Evolutionary conservation across 2,329 filamentous ascomycete species (phyloP), one percentile per base, ranked within the genome.

Genomic region (Pseudogymnoascus sp.): DNA sequence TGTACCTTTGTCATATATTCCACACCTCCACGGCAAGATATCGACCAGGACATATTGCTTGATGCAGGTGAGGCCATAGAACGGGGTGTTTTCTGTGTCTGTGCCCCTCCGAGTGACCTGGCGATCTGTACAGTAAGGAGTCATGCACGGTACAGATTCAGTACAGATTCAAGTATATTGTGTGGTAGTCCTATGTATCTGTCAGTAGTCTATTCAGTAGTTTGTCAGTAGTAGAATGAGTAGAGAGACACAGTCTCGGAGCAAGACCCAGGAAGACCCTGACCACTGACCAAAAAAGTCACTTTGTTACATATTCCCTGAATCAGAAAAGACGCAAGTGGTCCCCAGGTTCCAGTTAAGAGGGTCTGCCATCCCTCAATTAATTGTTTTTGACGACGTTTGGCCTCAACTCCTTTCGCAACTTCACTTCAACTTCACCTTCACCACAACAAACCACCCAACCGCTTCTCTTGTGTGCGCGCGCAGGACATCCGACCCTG

Each of bases 181-280:
- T 13, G 10, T 5, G 1, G 44, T 50, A 26, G 44, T 50, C 21
- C 13, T 50, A 50, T 50, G 46, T 53, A 53, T 53, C 46, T 31
- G 46, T 53, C 46, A 53, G 46, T 53, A 53, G 46, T 53, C 46
- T 53, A 53, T 53, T 53, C 46, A 53, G 46, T 53, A 53, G 46
- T 53, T 53, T 53, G 46, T 17, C 46, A 53, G 46, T 46, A 46
- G 42, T 46, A 26, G 42, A 46, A 23, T 46, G 13, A 26, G 21
- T 17, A 53, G 46, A 53, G 46, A 53, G 46, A 53, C 15, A 53
- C 26, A 53, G 46, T 53, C 46, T 53, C 46, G 46, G 46, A 53
- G 46, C 4, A 53, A 53, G 46, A 53, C 46, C 46, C 46, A 50
- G 21, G 10, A 17, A 53, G 46, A 29, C 44, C 44, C 44, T 53